Evolutionary conservation across 202 grass and related monocot species (phyloP).

Genomic region (Musa balbisiana): DNA sequence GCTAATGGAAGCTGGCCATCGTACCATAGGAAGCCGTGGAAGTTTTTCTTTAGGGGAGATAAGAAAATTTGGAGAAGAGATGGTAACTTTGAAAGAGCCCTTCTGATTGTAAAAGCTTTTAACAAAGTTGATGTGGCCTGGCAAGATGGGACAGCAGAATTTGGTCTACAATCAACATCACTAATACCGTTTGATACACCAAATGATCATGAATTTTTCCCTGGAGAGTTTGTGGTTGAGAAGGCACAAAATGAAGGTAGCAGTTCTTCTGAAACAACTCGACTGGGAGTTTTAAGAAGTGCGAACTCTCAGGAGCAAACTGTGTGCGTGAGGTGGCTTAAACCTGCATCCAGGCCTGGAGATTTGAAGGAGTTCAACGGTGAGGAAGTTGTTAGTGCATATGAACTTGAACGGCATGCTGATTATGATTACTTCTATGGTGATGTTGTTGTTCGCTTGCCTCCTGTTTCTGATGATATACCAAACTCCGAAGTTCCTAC

Average conservation of each 20-base stretch:
- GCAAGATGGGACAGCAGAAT: conserved; percentile 84
- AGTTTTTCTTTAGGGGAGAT: conserved; percentile 61
- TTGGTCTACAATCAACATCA: conserved; percentile 45
- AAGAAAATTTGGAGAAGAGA: conserved; percentile 78
- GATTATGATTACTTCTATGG: conserved; percentile 99
- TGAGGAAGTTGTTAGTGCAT: conserved; percentile 83
- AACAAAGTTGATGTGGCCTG: conserved; percentile 80
- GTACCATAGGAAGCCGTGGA: conserved; percentile 61
- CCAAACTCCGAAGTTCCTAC: conserved; percentile 27
- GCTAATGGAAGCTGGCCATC: conserved; percentile 48
- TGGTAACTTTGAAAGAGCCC: conserved; percentile 66
- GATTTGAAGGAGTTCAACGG: conserved; percentile 44
- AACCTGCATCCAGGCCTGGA: conserved; percentile 33
- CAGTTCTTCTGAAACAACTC: conserved; percentile 50
- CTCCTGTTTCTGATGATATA: conserved; percentile 44
- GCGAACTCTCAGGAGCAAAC: conserved; percentile 78
- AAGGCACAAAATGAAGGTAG: conserved; percentile 65
- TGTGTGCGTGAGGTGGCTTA: conserved; percentile 75
- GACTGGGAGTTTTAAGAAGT: conserved; percentile 61
- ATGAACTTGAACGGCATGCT: conserved; percentile 83
- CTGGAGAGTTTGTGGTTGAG: conserved; percentile 78
- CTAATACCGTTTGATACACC: conserved; percentile 81
- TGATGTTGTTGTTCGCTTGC: conserved; percentile 81
- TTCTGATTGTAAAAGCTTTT: conserved; percentile 56
- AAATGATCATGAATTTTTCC: conserved; percentile 91